Conservation (phyloP, 2,329 filamentous ascomycete species). For the Claviceps purpurea region DNA sequence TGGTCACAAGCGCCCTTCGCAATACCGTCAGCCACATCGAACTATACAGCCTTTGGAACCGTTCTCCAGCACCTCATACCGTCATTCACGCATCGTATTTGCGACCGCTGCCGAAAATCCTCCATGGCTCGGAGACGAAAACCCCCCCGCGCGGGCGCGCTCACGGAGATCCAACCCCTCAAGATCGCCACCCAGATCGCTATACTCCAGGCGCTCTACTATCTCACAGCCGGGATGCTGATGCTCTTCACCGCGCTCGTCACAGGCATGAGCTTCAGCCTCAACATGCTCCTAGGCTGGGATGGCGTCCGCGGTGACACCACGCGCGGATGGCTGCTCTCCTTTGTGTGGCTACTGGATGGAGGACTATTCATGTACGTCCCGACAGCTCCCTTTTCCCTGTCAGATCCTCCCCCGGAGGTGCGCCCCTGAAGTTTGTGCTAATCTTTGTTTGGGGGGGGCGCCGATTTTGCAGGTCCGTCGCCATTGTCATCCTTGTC, state of each 20-base stretch:
- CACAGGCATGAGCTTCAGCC: constrained; percentile 38
- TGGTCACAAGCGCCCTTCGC: too few relatives aligned
- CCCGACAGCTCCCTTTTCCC: neutral
- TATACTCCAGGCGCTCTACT: constrained; percentile 42
- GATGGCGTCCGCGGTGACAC: constrained; percentile 45
- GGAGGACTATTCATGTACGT: constrained; percentile 39
- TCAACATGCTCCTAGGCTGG: constrained; percentile 46
- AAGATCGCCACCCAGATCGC: constrained; percentile 47
- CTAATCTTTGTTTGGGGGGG: neutral
- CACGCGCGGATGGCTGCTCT: constrained; percentile 46
- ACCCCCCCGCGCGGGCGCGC: constrained; percentile 45
- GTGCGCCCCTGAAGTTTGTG: neutral
- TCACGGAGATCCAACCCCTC: constrained; percentile 46
- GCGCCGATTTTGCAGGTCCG: constrained; percentile 40
- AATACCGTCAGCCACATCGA: too few relatives aligned
- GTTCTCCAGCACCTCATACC: neutral
- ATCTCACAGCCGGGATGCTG: constrained; percentile 35
- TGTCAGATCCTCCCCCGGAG: too few relatives aligned
- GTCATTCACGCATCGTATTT: neutral
- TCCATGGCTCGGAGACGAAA: constrained; percentile 43
- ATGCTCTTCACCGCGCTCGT: constrained; percentile 46
- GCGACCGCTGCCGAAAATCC: neutral
- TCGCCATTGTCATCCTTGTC: constrained; percentile 72
- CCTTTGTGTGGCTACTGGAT: constrained; percentile 43
- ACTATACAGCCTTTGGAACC: too few relatives aligned